Evolutionary conservation across 768 basidiomycete genomes (phyloP).

Genomic region (Podaxis sp.): DNA sequence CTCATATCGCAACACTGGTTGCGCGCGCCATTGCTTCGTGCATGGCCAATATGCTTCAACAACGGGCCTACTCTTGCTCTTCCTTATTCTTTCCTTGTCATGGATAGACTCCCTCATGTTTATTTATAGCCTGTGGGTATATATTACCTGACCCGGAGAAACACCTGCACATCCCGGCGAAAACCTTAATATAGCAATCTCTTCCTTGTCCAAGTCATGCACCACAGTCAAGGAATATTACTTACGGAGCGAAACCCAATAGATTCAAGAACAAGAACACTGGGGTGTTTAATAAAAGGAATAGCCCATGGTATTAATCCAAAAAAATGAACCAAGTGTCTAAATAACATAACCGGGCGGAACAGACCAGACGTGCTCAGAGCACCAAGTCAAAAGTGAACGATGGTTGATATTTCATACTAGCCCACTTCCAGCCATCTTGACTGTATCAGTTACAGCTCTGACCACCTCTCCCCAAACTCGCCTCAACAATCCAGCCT

Average conservation of each 20-base stretch:
- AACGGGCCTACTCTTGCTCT: too few species aligned
- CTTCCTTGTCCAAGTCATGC: too few species aligned
- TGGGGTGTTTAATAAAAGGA: neutral
- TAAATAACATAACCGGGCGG: neutral
- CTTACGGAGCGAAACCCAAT: neutral
- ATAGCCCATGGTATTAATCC: neutral
- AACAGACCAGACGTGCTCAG: neutral
- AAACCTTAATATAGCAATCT: too few species aligned
- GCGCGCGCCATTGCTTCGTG: too few species aligned
- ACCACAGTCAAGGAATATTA: too few species aligned
- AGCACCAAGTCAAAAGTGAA: neutral
- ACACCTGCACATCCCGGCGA: too few species aligned
- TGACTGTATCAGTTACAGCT: constrained; percentile 62
- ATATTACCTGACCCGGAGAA: too few species aligned
- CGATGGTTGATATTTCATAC: constrained; percentile 35
- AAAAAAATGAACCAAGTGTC: neutral
- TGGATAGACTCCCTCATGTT: too few species aligned
- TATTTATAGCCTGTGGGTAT: too few species aligned
- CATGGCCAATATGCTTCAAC: too few species aligned
- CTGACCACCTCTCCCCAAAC: constrained; percentile 52
- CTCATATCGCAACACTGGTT: too few species aligned
- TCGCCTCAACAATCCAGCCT: constrained; percentile 30
- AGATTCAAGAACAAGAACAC: neutral
- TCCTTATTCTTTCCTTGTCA: too few species aligned
- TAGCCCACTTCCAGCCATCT: constrained; percentile 76